Evolutionary conservation across 1,139 yeast species (phyloP).

Genomic region (Pichia norvegensis): DNA sequence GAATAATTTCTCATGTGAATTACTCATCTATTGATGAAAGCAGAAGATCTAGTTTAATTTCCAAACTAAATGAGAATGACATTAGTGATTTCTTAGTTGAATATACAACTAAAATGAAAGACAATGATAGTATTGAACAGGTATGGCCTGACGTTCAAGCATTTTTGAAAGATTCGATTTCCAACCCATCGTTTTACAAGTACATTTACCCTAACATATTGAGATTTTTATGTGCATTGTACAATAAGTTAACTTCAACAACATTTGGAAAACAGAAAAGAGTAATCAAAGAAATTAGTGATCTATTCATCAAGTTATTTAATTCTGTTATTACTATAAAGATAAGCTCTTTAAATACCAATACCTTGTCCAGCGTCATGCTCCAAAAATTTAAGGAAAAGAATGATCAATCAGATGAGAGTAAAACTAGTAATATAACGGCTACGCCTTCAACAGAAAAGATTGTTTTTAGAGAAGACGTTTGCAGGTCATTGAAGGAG

Average conservation of each 20-base stretch:
- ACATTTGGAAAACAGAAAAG: conserved; percentile 57
- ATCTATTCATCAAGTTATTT: conserved; percentile 50
- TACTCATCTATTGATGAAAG: conserved; percentile 27
- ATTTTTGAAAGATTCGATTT: conserved; percentile 52
- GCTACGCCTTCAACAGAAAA: conserved; percentile 12
- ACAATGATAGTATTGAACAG: conserved; percentile 69
- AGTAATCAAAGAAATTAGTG: conserved; percentile 59
- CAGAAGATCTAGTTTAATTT: conserved; percentile 37
- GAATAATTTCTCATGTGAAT: conserved; percentile 42
- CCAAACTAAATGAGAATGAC: conserved; percentile 35
- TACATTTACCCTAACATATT: conserved; percentile 46
- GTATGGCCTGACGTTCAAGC: conserved; percentile 52
- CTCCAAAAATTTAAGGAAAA: conserved; percentile 1
- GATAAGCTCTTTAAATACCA: conserved; percentile 7
- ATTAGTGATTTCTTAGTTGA: conserved; percentile 46
- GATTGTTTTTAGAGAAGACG: conserved; percentile 30
- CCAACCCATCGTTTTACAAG: conserved; percentile 43
- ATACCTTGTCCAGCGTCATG: conserved; percentile 10
- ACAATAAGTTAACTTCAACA: conserved; percentile 48
- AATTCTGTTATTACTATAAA: conserved; percentile 33
- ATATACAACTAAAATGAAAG: conserved; percentile 53
- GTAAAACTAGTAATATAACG: neutral
- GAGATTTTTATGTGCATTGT: conserved; percentile 42
- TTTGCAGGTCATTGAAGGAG: conserved; percentile 32
- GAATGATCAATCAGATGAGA: neutral